Percentiles rank a stretch among this genome's conserved stretches.
Conservation (phyloP, 2,329 filamentous ascomycete genomes). For the Incumbomyces lentus region DNA sequence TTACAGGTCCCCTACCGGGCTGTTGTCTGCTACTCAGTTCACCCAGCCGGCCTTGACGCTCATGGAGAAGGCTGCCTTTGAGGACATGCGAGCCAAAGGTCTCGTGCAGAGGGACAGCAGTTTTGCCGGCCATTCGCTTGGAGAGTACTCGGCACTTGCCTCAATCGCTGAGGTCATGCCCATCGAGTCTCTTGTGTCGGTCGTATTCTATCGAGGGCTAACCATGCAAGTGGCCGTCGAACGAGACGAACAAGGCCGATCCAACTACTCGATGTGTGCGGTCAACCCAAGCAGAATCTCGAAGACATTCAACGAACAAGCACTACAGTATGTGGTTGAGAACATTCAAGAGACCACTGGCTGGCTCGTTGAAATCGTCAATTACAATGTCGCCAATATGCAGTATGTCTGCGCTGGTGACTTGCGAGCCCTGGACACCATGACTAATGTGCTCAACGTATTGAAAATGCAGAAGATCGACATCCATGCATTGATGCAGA, state of each 20-base stretch:
- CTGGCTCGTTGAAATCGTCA: constrained; percentile 98
- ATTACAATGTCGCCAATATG: constrained; percentile 70
- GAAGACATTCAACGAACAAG: constrained; percentile 97
- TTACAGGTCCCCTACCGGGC: constrained; percentile 85
- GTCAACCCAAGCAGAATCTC: constrained; percentile 97
- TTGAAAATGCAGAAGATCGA: constrained; percentile 96
- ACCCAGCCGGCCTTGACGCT: constrained; percentile 93
- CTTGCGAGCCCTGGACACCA: constrained; percentile 54
- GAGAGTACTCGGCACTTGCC: constrained; percentile 94
- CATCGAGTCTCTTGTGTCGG: constrained; percentile 96
- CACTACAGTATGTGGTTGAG: constrained; percentile 90
- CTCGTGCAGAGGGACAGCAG: constrained; percentile 92
- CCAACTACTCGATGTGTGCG: constrained; percentile 98
- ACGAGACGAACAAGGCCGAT: constrained; percentile 81
- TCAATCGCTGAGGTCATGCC: constrained; percentile 97
- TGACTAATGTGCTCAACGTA: constrained; percentile 79
- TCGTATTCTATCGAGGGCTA: constrained; percentile 96
- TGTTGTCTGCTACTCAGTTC: constrained; percentile 95
- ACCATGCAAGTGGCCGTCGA: constrained; percentile 99
- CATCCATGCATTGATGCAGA: constrained; percentile 83
- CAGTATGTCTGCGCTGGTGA: constrained; percentile 60
- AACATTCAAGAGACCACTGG: constrained; percentile 88
- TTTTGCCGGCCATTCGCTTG: constrained; percentile 94
- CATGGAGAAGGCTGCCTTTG: constrained; percentile 99
- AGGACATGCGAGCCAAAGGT: constrained; percentile 97